Conservation (phyloP, 2,329 filamentous ascomycete species). For the Blumeriella jaapii region DNA sequence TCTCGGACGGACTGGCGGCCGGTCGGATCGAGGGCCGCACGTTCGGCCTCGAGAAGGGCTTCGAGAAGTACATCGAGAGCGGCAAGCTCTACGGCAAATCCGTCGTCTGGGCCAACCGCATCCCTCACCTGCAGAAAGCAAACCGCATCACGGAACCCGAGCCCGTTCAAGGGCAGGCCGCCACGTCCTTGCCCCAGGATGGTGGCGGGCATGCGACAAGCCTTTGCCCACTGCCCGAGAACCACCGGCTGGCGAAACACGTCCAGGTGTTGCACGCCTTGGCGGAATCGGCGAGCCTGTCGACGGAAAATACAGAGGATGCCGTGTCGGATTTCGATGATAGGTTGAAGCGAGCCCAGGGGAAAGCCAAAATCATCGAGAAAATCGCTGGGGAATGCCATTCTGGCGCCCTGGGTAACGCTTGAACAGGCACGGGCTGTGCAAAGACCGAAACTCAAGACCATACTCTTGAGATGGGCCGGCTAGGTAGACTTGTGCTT, state of each 20-base stretch:
- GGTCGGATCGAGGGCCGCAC: slow-evolving; percentile 81
- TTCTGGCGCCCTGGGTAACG: too few relatives aligned
- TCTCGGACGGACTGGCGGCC: slow-evolving; percentile 61
- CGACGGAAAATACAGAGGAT: slow-evolving; percentile 76
- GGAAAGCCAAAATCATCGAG: slow-evolving; percentile 78
- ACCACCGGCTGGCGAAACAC: slow-evolving; percentile 64
- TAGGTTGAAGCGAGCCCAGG: slow-evolving; percentile 67
- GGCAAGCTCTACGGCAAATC: slow-evolving; percentile 69
- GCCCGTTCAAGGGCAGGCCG: too few relatives aligned
- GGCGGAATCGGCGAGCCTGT: slow-evolving; percentile 66
- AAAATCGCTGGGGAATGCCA: slow-evolving; percentile 44
- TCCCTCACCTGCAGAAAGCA: slow-evolving; percentile 32
- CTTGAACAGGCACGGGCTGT: too few relatives aligned
- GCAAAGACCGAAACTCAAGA: too few relatives aligned
- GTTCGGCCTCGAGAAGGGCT: slow-evolving; percentile 85
- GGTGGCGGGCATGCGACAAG: too few relatives aligned
- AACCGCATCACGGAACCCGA: too few relatives aligned
- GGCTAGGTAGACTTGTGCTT: too few relatives aligned
- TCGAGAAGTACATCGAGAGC: slow-evolving; percentile 79
- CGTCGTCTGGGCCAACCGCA: slow-evolving; percentile 70
- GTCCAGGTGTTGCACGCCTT: slow-evolving; percentile 63
- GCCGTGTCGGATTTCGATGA: slow-evolving; percentile 88
- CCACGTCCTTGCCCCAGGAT: not conserved
- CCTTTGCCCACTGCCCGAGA: slow-evolving; percentile 39
- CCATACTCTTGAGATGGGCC: too few relatives aligned